Evolutionary conservation across 768 basidiomycete species (phyloP), one percentile per base, ranked within the genome.

Genomic region (Cubamyces sp.): DNA sequence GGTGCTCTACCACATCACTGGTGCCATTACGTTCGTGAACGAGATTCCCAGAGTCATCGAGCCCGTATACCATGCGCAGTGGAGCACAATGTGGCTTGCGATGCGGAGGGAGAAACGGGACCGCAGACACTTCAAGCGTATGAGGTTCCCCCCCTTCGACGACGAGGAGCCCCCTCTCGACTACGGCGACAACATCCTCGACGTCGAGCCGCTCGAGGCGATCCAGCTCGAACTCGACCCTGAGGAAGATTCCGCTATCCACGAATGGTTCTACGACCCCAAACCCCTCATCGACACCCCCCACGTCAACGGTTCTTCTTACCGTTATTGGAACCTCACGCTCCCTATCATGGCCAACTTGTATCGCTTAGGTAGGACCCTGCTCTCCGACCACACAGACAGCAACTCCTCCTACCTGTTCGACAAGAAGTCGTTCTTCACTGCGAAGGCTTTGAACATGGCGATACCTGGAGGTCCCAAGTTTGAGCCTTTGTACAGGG

Each of bases 61-160:
- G 74, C 97, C 97, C 6, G 86, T 99, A 11, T 98, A 97, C 76
- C 97, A 99, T 74, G 94, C 97, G 0, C 97, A 98, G 71, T 99
- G 97, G 97, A 96, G 94, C 73, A 92, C 93, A 5, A 99, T 99
- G 97, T 99, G 97, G 97, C 81, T 99, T 48, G 96, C 97, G 12
- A 99, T 99, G 97, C 84, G 97, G 62, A 81, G 97, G 64, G 97
- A 99, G 79, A 99, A 99, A 81, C 86, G 97, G 60, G 97, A 99
- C 74, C 91, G 97, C 73, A 81, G 96, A 61, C 97, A 99, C 76
- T 99, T 99, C 82, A 99, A 99, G 81, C 93, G 97, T 48, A 98
- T 99, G 95, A 88, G 96, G 23, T 99, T 98, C 79, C 97, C 97
- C 23, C 97, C 96, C 0, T 99, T 98, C 73, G 97, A 99, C 72